phyloP scores from a whole-genome alignment of 225 moss, liverwort and hornwort species.

The Straminergon stramineum region DNA sequence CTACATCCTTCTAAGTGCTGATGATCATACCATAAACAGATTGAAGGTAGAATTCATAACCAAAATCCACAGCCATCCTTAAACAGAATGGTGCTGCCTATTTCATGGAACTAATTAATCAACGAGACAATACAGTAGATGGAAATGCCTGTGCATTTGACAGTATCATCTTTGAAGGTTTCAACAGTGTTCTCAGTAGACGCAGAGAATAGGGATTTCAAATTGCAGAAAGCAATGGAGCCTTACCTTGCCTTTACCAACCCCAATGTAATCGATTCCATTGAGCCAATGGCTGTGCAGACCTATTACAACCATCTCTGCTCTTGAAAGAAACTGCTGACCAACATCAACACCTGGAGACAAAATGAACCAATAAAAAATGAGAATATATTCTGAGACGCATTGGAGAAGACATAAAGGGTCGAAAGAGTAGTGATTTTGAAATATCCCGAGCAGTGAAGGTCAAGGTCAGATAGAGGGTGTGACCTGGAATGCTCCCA shows the following conservation, averaged over 20 bases:
- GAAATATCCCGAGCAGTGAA: background rate
- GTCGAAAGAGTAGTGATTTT: background rate
- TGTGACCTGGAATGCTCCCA: slow-evolving; percentile 34
- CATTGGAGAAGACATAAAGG: background rate
- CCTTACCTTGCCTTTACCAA: slow-evolving; percentile 27
- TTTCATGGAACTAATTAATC: background rate
- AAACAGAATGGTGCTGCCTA: background rate
- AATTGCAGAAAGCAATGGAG: background rate
- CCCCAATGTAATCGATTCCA: slow-evolving; percentile 56
- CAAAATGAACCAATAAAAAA: background rate
- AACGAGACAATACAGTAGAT: background rate
- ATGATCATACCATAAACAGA: background rate
- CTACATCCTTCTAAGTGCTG: background rate
- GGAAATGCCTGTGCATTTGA: too few species aligned
- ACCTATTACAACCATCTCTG: slow-evolving; percentile 59
- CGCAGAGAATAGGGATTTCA: background rate
- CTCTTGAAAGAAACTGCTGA: slow-evolving; percentile 54
- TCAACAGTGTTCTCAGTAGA: background rate
- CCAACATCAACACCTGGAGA: slow-evolving; percentile 48
- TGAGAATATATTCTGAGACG: background rate
- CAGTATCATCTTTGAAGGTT: background rate
- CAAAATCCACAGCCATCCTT: background rate
- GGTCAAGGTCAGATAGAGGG: background rate
- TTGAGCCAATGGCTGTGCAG: slow-evolving; percentile 52
- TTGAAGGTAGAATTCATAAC: background rate